phyloP scores from a whole-genome alignment of 495 filamentous ascomycete species.

The Neurospora cerealis region DNA sequence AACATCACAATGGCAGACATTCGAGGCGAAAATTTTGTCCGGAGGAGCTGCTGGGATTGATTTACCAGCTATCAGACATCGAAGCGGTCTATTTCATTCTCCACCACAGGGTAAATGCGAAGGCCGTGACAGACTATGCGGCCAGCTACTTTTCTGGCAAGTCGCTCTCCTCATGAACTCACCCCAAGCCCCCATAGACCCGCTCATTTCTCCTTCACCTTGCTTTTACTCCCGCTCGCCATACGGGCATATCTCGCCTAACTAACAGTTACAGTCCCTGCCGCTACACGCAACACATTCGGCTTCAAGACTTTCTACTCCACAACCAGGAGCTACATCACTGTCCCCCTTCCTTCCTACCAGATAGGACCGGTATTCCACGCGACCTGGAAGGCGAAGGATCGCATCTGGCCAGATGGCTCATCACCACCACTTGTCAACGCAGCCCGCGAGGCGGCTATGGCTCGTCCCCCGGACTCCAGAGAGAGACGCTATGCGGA shows the following conservation, averaged over 20 bases:
- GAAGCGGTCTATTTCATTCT: slow-evolving; percentile 16
- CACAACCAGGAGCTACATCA: background rate
- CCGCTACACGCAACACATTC: background rate
- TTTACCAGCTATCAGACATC: slow-evolving; percentile 12
- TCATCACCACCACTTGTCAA: background rate
- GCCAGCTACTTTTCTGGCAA: background rate
- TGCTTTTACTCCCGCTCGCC: background rate
- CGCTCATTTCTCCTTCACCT: background rate
- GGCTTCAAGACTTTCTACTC: background rate
- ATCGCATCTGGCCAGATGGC: background rate
- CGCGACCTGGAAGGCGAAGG: background rate
- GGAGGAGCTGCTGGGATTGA: slow-evolving; percentile 3
- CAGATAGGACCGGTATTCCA: background rate
- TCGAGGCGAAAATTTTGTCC: slow-evolving; percentile 3
- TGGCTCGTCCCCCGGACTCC: background rate
- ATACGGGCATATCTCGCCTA: background rate
- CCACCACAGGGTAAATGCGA: background rate
- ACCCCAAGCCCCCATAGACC: no score
- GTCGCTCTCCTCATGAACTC: background rate
- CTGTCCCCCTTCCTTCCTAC: background rate
- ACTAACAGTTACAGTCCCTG: background rate
- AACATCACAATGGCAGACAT: background rate
- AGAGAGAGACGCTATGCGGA: background rate
- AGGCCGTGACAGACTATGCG: background rate
- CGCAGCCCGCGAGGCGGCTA: background rate